These are phyloP conservation scores for Peniophora sp. DNA, from an alignment of 1,284 basidiomycete species.

Conservation along the genomic window DNA sequence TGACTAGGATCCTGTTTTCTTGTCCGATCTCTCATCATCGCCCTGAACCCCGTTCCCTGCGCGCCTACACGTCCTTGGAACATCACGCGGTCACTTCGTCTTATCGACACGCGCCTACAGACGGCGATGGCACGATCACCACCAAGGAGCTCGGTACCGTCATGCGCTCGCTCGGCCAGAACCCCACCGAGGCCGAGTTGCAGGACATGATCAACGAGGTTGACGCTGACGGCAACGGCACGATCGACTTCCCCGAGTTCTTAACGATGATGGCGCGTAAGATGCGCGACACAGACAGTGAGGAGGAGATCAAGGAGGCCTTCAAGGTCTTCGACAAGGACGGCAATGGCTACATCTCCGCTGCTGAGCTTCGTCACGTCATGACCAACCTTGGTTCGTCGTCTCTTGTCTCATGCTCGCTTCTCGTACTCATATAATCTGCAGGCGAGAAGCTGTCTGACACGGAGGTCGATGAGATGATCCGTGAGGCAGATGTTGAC, in stretches of 20 bases:
- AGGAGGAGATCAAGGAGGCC: slow-evolving; percentile 72
- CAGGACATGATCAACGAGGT: slow-evolving; percentile 98
- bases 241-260: slow-evolving; percentile 95
- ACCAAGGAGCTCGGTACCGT: slow-evolving; percentile 94
- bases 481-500: slow-evolving; percentile 94
- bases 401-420: neutral
- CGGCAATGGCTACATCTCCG: slow-evolving; percentile 75
- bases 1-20: slow-evolving; percentile 5
- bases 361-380: slow-evolving; percentile 81
- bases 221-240: slow-evolving; percentile 73
- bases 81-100: neutral
- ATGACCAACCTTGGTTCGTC: slow-evolving; percentile 87
- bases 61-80: slow-evolving; percentile 1
- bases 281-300: slow-evolving; percentile 88
- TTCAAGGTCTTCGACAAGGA: slow-evolving; percentile 85
- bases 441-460: slow-evolving; percentile 89
- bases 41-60: slow-evolving; percentile 4
- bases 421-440: slow-evolving; percentile 6
- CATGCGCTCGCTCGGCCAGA: slow-evolving; percentile 95
- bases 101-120: slow-evolving; percentile 29
- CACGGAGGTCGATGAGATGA: slow-evolving; percentile 96
- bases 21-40: slow-evolving; percentile 2
- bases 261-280: slow-evolving; percentile 95
- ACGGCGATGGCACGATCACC: slow-evolving; percentile 96
- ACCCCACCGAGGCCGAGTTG: slow-evolving; percentile 92